Base-by-base conservation (phyloP, 345 rosid genomes). In the Nasturtium officinale region DNA sequence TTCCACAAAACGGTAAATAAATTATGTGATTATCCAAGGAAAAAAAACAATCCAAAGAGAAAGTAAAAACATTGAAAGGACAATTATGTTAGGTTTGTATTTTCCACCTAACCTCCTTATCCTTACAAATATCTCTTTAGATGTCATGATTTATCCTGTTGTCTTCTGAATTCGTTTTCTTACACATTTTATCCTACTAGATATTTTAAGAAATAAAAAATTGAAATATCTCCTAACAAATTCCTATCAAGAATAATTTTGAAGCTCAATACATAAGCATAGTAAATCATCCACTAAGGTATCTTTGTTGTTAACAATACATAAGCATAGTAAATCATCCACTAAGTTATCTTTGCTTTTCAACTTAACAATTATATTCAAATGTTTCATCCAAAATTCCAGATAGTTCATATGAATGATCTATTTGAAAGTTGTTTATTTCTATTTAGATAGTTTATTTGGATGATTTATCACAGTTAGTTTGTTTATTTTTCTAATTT, bases 51-150 rank as follows among this genome's bases (percentile, higher is more conserved):
- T 9, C 5, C 0, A 28, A 54, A 69, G 2, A 23, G 25, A 42
- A 5, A 2, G 0, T 10, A 56, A 68, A 54, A 23, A 48, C 74
- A 69, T 23, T 71, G 13, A 60, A 50, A 69, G 75, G 68, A 71
- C 52, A 71, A 71, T 71, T 50, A 61, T 71, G 75, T 71, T 71
- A 71, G 75, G 68, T 71, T 35, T 71, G 67, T 51, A 35, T 71
- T 9, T 60, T 71, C 25, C 65, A 69, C 73, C 67, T 48, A 71
- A 50, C 40, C 51, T 60, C 50, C 20, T 58, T 47, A 43, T 43
- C 55, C 40, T 57, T 11, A 43, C 35, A 21, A 60, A 42, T 60
- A 59, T 59, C 67, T 70, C 63, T 61, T 47, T 35, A 58, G 50
- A 59, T 20, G 10, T 57, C 74, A 70, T 71, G 59, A 71, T 50